These are phyloP conservation scores for Chlorencoelia australis DNA, from an alignment of 2,329 filamentous ascomycete genomes.

Conservation along the genomic window DNA sequence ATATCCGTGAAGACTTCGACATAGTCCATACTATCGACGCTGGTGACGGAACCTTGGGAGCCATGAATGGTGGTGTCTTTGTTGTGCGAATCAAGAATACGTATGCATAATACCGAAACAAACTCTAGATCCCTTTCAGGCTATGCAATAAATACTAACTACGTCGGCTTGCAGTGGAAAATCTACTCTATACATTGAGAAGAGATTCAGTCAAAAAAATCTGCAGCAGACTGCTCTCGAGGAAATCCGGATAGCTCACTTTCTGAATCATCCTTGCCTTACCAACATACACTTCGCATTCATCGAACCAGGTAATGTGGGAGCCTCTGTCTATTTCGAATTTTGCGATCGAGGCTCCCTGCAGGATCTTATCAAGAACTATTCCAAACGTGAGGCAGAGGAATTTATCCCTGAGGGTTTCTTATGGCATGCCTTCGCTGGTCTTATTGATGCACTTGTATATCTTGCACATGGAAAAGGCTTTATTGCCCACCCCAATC, in stretches of 20 bases:
- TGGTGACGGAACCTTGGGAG: constrained; percentile 16
- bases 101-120: too few relatives aligned
- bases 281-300: constrained; percentile 17
- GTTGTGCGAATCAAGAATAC: constrained; percentile 15
- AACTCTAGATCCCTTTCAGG: too few relatives aligned
- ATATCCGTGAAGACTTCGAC: constrained; percentile 14
- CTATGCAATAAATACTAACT: too few relatives aligned
- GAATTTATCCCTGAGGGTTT: constrained; percentile 17
- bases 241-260: constrained; percentile 18
- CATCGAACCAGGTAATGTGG: constrained; percentile 3
- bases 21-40: constrained; percentile 19
- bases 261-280: constrained; percentile 15
- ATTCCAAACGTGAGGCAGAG: constrained; percentile 5
- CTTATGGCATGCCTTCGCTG: constrained; percentile 22
- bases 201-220: constrained; percentile 11
- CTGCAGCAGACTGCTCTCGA: constrained; percentile 1
- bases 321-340: constrained; percentile 21
- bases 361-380: constrained; percentile 15
- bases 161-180: too few relatives aligned
- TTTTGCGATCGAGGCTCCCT: constrained; percentile 23
- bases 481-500: constrained; percentile 4
- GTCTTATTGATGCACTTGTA: constrained; percentile 20
- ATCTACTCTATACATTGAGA: constrained; percentile 12
- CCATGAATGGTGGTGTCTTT: constrained; percentile 23
- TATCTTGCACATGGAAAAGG: constrained; percentile 17